Evolutionary conservation across 352 stramenopile genomes (phyloP).

Genomic region (Aphanomyces stellatus): DNA sequence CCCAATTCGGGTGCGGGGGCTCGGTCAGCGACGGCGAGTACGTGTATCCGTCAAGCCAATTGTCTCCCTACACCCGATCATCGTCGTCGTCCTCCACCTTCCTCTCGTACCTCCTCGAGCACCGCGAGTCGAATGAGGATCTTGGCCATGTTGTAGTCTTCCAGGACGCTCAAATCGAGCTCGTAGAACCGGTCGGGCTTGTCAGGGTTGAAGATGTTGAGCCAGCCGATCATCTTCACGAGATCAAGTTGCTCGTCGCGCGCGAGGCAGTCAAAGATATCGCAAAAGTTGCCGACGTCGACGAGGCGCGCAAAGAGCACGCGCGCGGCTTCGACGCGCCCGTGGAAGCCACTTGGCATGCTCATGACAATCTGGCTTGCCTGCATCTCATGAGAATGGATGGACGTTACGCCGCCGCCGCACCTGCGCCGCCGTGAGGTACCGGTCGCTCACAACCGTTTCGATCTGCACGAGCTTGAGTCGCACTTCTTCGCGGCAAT

Average conservation of each 20-base stretch:
- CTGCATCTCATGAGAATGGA: too few species aligned
- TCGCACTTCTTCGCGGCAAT: constrained; percentile 46
- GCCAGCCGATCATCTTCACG: constrained; percentile 61
- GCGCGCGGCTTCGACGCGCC: constrained; percentile 52
- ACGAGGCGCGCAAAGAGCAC: constrained; percentile 69
- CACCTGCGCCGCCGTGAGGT: constrained; percentile 53
- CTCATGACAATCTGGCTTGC: constrained; percentile 62
- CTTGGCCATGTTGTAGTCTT: constrained; percentile 71
- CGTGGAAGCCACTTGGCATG: constrained; percentile 53
- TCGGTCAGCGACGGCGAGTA: constrained; percentile 23
- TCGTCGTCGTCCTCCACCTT: not conserved
- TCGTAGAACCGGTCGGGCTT: constrained; percentile 67
- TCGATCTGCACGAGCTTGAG: constrained; percentile 79
- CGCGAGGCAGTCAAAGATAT: constrained; percentile 28
- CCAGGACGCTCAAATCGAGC: constrained; percentile 56
- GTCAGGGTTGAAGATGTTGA: constrained; percentile 77
- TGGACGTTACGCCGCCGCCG: too few species aligned
- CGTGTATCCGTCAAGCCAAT: constrained; percentile 25
- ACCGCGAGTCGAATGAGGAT: constrained; percentile 66
- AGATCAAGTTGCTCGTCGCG: constrained; percentile 49
- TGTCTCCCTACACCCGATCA: constrained; percentile 20
- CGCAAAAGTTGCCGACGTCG: constrained; percentile 56
- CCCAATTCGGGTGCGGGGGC: constrained; percentile 7
- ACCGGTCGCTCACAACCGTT: constrained; percentile 61
- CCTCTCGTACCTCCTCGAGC: constrained; percentile 39